A percentile compares a stretch with the other conserved stretches of the same genome.
These are phyloP conservation scores for Colletotrichum sp. DNA, from an alignment of 2,329 filamentous ascomycete genomes.

Conservation along the genomic window DNA sequence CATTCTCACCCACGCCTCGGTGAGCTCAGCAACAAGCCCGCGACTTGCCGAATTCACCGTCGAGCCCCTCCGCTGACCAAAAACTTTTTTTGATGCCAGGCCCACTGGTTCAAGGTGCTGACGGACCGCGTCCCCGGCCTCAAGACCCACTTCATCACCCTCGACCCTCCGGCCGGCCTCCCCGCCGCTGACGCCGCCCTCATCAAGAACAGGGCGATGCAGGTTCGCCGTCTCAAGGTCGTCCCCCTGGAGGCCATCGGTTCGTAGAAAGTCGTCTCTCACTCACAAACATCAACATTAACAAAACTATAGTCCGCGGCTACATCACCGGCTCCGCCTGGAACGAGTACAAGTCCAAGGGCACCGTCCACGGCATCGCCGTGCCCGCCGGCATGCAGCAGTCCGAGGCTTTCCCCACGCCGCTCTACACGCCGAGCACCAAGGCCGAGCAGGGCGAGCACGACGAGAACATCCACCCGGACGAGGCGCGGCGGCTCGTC, in stretches of 20 bases:
- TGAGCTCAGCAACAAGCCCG: background rate
- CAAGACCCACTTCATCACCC: slow-evolving; percentile 57
- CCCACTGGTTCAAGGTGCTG: slow-evolving; percentile 60
- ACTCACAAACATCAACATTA: slow-evolving; percentile 21
- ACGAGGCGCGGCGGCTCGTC: slow-evolving; percentile 66
- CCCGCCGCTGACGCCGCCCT: slow-evolving; percentile 50
- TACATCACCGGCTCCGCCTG: slow-evolving; percentile 89
- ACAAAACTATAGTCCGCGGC: slow-evolving; percentile 64
- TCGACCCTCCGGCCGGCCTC: slow-evolving; percentile 39
- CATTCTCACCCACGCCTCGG: slow-evolving; percentile 48
- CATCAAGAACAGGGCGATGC: slow-evolving; percentile 74
- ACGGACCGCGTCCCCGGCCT: slow-evolving; percentile 49
- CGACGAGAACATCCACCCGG: slow-evolving; percentile 84
- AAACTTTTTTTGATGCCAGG: slow-evolving; percentile 18
- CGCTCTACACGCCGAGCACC: slow-evolving; percentile 78
- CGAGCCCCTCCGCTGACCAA: background rate
- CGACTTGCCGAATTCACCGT: background rate
- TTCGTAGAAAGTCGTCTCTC: slow-evolving; percentile 15
- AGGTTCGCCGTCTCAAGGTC: slow-evolving; percentile 74
- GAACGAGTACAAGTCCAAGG: slow-evolving; percentile 73
- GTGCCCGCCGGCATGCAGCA: slow-evolving; percentile 72
- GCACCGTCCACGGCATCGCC: slow-evolving; percentile 80
- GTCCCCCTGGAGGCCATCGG: slow-evolving; percentile 79
- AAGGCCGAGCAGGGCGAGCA: slow-evolving; percentile 82
- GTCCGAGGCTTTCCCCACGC: slow-evolving; percentile 70